These are phyloP conservation scores for Thraustotheca clavata DNA, from an alignment of 352 stramenopile genomes.

Conservation along the genomic window DNA sequence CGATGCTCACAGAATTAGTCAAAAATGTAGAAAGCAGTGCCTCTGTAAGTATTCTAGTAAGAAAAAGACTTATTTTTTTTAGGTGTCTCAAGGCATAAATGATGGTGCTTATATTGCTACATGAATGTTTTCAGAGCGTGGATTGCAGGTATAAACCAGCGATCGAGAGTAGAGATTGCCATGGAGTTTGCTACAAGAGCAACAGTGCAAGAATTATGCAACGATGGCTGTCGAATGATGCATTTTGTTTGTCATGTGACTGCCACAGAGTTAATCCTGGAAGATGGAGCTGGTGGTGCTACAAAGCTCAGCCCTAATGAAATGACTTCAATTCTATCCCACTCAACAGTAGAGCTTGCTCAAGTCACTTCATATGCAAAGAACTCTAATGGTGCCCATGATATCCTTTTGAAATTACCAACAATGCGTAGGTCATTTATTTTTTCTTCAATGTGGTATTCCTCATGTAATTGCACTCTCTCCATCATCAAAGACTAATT, in stretches of 20 bases:
- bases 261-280: not conserved
- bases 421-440: not conserved
- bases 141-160: not conserved
- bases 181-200: slow-evolving; percentile 12
- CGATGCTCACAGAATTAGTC: slow-evolving; percentile 5
- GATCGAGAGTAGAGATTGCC: not conserved
- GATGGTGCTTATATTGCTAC: not conserved
- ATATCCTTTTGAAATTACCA: not conserved
- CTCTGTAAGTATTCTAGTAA: not conserved
- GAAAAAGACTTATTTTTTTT: not conserved
- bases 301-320: not conserved
- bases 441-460: slow-evolving; percentile 7
- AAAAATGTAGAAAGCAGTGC: not conserved
- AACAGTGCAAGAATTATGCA: not conserved
- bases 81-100: not conserved
- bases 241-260: slow-evolving; percentile 2
- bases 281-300: slow-evolving; percentile 6
- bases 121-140: not conserved
- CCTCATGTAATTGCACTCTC: slow-evolving; percentile 4
- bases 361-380: slow-evolving; percentile 13
- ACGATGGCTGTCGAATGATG: slow-evolving; percentile 10
- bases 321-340: not conserved
- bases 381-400: not conserved
- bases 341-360: not conserved
- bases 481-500: not conserved